These are phyloP conservation scores for Sutorius australiensis DNA, from an alignment of 768 basidiomycete species.

Conservation along the genomic window DNA sequence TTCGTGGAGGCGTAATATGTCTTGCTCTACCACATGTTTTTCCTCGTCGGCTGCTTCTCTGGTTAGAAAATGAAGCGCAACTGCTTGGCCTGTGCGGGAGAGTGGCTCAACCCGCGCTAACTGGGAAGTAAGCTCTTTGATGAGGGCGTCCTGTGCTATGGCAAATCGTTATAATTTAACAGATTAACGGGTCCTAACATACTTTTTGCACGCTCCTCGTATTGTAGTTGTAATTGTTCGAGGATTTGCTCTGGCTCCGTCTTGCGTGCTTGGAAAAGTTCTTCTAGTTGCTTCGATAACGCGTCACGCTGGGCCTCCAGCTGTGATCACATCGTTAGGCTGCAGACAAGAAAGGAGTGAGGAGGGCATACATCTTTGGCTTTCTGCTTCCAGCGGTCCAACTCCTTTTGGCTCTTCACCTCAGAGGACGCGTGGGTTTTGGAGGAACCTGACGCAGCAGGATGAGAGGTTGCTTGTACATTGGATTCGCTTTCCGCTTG, in stretches of 20 bases:
- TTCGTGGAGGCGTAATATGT: constrained; percentile 43
- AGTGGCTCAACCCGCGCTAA: constrained; percentile 55
- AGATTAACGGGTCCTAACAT: constrained; percentile 6
- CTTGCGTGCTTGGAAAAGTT: constrained; percentile 50
- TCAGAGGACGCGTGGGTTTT: constrained; percentile 13
- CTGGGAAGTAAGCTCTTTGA: constrained; percentile 47
- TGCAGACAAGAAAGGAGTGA: background rate
- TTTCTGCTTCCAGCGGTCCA: constrained; percentile 32
- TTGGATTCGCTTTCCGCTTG: constrained; percentile 1
- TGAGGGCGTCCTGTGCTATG: constrained; percentile 53
- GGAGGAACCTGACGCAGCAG: constrained; percentile 8
- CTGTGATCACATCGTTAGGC: constrained; percentile 10
- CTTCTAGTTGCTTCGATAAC: constrained; percentile 54
- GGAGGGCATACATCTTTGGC: constrained; percentile 19
- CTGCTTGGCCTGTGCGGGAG: constrained; percentile 44
- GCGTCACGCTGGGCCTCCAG: constrained; percentile 41
- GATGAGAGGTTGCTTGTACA: constrained; percentile 1
- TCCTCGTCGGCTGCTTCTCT: constrained; percentile 73
- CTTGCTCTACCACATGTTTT: constrained; percentile 48
- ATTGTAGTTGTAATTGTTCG: constrained; percentile 45
- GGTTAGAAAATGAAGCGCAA: constrained; percentile 63
- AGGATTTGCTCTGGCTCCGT: constrained; percentile 64
- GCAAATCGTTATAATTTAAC: constrained; percentile 4
- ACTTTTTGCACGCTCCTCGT: constrained; percentile 54
- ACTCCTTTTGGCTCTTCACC: constrained; percentile 17